Percentiles rank a stretch among this genome's conserved stretches.
phyloP scores from a whole-genome alignment of 129 eudicot genomes.

The Deinandra increscens region DNA sequence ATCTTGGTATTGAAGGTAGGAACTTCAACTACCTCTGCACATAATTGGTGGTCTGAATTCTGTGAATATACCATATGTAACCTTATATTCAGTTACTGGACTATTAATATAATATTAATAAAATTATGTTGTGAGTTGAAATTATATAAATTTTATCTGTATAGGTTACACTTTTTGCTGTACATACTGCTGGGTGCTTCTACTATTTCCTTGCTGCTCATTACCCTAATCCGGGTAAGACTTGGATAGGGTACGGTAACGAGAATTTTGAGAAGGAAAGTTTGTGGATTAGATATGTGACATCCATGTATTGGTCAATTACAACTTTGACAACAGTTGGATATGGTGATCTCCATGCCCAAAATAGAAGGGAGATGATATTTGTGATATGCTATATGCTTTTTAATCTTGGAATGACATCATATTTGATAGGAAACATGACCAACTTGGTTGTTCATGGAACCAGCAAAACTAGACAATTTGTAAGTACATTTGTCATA shows the following conservation, averaged over 20 bases:
- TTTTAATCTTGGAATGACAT: slow-evolving; percentile 81
- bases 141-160: neutral
- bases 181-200: slow-evolving; percentile 89
- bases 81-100: neutral
- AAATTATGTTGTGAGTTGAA: neutral
- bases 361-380: slow-evolving; percentile 80
- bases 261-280: slow-evolving; percentile 47
- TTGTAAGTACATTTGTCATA: slow-evolving; percentile 47
- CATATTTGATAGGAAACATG: slow-evolving; percentile 94
- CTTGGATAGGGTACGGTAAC: slow-evolving; percentile 73
- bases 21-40: neutral
- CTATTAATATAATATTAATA: neutral
- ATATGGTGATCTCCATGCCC: slow-evolving; percentile 89
- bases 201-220: slow-evolving; percentile 72
- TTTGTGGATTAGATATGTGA: slow-evolving; percentile 70
- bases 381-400: slow-evolving; percentile 84
- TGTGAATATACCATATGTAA: neutral
- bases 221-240: slow-evolving; percentile 54
- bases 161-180: slow-evolving; percentile 87
- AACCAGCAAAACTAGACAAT: slow-evolving; percentile 76
- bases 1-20: neutral
- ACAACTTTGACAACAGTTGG: slow-evolving; percentile 91
- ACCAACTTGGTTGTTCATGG: slow-evolving; percentile 92
- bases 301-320: slow-evolving; percentile 90
- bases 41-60: neutral